Evolutionary conservation across 306 rosid genomes (phyloP), one percentile per base, ranked within the genome.

Genomic region (Acacia confusa): DNA sequence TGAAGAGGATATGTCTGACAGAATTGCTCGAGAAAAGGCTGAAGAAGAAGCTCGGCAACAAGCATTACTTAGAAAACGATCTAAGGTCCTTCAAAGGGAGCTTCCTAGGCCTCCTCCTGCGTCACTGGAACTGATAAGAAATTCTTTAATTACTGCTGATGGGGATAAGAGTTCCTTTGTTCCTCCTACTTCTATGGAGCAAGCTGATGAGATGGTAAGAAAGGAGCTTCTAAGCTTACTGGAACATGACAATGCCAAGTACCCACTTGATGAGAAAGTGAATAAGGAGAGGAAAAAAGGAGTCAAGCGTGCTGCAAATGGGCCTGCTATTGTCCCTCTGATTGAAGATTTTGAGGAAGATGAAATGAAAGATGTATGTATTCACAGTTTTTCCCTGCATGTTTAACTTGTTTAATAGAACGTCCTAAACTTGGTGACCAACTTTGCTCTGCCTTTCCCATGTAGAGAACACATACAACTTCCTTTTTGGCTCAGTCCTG

Each of bases 1-100:
- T 68, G 97, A 94, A 83, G 98, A 94, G 85, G 98, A 94, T 77
- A 94, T 94, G 98, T 94, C 98, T 32, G 97, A 94, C 74, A 91
- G 92, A 86, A 43, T 92, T n/a, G 98, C 97, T 78, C 89, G 97
- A 79, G 97, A 92, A 83, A 93, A 85, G 78, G 98, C 94, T 0
- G 97, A 89, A 77, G 98, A 94, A 83, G 98, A 94, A 83, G 97
- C 93, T 43, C 88, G 91, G 1, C 94, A 55, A 72, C 97, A 91
- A 66, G 98, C 94, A 67, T 88, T 92, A 80, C 97, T 94, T 81
- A 89, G 92, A 86, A 94, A 94, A 81, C 87, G 98, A 80, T 94
- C 98, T 19, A 94, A 94, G 90, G 98, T 94, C 28, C 93, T 94
- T 76, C 97, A 92, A 68, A 91, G 98, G 86, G 98, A 85, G 86